Conservation (phyloP, 2,329 filamentous ascomycete genomes). For the Endocalyx cinctus region DNA sequence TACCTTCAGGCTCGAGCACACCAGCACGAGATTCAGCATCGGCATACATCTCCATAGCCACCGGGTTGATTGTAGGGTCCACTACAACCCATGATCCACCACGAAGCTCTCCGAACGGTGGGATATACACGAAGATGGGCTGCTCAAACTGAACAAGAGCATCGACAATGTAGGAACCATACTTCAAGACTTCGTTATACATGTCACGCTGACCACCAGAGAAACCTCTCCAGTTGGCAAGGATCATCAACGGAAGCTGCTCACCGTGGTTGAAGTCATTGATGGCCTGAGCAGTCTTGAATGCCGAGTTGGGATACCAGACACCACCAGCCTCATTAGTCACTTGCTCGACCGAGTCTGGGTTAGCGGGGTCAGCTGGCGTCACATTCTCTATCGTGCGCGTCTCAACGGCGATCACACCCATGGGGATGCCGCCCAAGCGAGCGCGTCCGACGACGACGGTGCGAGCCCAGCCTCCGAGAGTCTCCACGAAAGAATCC, state of each 20-base stretch:
- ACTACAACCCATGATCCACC: constrained; percentile 99
- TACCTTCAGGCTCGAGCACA: constrained; percentile 96
- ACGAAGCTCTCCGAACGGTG: constrained; percentile 91
- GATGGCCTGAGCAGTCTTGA: constrained; percentile 99
- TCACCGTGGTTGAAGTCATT: constrained; percentile 99
- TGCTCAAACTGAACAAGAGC: constrained; percentile 98
- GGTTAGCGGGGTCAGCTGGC: constrained; percentile 94
- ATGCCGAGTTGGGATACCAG: constrained; percentile 99
- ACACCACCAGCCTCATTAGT: constrained; percentile 94
- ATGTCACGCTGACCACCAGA: constrained; percentile 98
- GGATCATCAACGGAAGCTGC: constrained; percentile 96
- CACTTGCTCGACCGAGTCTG: constrained; percentile 95
- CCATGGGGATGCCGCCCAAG: constrained; percentile 93
- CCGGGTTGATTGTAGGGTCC: constrained; percentile 95
- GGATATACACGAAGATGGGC: constrained; percentile 98
- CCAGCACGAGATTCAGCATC: constrained; percentile 92
- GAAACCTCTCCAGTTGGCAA: constrained; percentile 99
- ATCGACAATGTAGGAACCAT: constrained; percentile 98
- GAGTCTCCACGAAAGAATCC: constrained; percentile 92
- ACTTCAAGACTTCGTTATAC: constrained; percentile 99
- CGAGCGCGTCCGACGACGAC: constrained; percentile 96
- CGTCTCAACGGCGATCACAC: constrained; percentile 96
- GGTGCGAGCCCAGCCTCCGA: constrained; percentile 94
- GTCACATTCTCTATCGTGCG: constrained; percentile 95
- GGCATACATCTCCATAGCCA: constrained; percentile 99